A percentile compares a stretch with the other conserved stretches of the same genome.
These are phyloP conservation scores for Cladosporium cucumerinum DNA, from an alignment of 2,329 filamentous ascomycete species.

Conservation along the genomic window DNA sequence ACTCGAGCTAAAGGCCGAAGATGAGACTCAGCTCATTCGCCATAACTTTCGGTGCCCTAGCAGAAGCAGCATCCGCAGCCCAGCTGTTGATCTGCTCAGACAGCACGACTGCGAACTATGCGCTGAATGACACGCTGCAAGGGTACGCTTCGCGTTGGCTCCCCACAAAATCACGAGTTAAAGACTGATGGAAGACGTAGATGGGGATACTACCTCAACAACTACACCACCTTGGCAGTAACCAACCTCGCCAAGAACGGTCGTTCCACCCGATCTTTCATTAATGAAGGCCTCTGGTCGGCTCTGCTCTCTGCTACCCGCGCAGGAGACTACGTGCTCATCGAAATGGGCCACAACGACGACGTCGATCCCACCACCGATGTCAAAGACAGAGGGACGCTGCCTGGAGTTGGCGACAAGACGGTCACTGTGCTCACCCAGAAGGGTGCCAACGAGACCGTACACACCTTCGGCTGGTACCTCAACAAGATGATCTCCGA, in stretches of 20 bases:
- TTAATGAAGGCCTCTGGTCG: constrained; percentile 24
- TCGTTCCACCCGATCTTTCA: constrained; percentile 23
- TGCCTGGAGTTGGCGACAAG: constrained; percentile 26
- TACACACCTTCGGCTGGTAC: constrained; percentile 31
- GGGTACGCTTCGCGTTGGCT: background rate
- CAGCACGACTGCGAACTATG: constrained; percentile 1
- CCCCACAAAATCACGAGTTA: background rate
- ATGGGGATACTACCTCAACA: constrained; percentile 5
- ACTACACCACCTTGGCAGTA: constrained; percentile 8
- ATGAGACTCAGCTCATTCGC: background rate
- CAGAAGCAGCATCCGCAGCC: background rate
- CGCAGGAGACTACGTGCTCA: constrained; percentile 25
- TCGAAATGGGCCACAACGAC: constrained; percentile 32
- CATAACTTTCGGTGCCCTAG: background rate
- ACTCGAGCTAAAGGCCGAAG: background rate
- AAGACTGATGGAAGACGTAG: background rate
- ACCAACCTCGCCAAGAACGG: constrained; percentile 22
- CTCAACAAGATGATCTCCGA: constrained; percentile 31
- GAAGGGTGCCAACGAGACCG: constrained; percentile 9
- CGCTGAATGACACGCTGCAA: background rate
- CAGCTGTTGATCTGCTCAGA: background rate
- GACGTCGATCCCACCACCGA: constrained; percentile 25
- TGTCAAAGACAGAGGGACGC: constrained; percentile 23
- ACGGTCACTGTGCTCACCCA: constrained; percentile 24
- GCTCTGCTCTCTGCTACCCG: constrained; percentile 18